Conservation (phyloP, 2,329 filamentous ascomycete species). For the Colletotrichum orchidophilum region DNA sequence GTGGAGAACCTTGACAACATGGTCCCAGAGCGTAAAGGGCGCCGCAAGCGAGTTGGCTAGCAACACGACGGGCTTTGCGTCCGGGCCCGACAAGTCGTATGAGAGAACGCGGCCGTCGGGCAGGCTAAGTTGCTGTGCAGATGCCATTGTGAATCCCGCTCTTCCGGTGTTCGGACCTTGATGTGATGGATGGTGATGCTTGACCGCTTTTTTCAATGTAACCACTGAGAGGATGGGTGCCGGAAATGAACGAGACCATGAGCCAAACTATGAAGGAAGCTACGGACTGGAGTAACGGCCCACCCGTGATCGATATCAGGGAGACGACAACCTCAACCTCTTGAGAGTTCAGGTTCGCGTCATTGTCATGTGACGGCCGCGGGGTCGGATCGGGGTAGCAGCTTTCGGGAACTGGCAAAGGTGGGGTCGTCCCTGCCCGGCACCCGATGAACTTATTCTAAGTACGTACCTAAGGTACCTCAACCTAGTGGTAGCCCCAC, state of each 20-base stretch:
- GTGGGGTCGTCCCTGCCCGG: not conserved
- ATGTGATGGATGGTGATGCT: not conserved
- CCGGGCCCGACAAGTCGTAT: constrained; percentile 41
- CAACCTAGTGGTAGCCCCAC: no score
- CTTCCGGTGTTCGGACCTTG: constrained; percentile 38
- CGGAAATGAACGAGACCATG: not conserved
- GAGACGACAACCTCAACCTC: not conserved
- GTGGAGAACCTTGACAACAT: constrained; percentile 46
- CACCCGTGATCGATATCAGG: not conserved
- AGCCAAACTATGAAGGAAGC: not conserved
- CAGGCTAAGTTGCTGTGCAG: constrained; percentile 38
- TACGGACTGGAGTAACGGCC: not conserved
- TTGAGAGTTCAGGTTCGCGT: constrained; percentile 24
- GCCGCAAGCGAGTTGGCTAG: constrained; percentile 52
- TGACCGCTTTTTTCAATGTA: not conserved
- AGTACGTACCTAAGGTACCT: not conserved
- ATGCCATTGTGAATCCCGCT: constrained; percentile 30
- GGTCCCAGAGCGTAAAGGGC: constrained; percentile 50
- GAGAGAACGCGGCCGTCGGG: constrained; percentile 40
- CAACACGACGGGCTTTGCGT: constrained; percentile 44
- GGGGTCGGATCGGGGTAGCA: constrained; percentile 21
- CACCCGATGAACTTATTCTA: not conserved
- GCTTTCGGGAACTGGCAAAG: constrained; percentile 17
- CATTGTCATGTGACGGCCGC: constrained; percentile 33
- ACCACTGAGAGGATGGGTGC: not conserved